Evolutionary conservation across 345 rosid species (phyloP), one percentile per base, ranked within the genome.

Genomic region (Rhizophora apiculata): DNA sequence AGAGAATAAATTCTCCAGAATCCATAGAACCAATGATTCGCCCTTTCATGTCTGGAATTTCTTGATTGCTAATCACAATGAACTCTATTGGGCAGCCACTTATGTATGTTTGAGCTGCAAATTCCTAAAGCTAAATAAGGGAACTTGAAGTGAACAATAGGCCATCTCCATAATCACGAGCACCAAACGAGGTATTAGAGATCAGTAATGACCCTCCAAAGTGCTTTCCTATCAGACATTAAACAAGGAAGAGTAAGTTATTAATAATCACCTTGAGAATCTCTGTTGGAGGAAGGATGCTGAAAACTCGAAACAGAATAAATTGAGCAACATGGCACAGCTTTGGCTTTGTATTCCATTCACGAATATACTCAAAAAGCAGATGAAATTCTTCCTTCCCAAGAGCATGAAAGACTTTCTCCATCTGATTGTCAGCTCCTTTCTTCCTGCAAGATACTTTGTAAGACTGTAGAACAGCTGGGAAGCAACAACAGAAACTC

Each of bases 271-370:
- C 97, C 98, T 95, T 85, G 37, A 86, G 83, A 63, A 92, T 89
- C 70, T 86, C 89, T 24, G 82, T 81, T 7, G 97, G 99, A 72
- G 93, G 88, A 76, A 85, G 85, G 72, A 82, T 80, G 84, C 72
- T 85, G 79, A 91, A 89, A 69, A 88, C 74, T 80, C 65, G 78
- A 82, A 82, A 92, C 48, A 95, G 92, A 68, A 95, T 84, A 67
- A 72, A 79, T 70, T 92, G 99, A 54, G 96, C 99, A 64, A 92
- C 82, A 69, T 89, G 96, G 67, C 99, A 92, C 56, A 90, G 79
- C 80, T 86, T 92, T 64, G 97, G 97, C 76, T 92, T 90, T 53
- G 96, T 83, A 72, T 95, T 95, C 99, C 99, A 95, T 76, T 95
- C 96, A 68, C 97, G 85, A 65, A 84, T 71, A 56, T 95, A 95